Evolutionary conservation across 805 yeast species (phyloP).

Genomic region (Wickerhamomyces xylosicus): DNA sequence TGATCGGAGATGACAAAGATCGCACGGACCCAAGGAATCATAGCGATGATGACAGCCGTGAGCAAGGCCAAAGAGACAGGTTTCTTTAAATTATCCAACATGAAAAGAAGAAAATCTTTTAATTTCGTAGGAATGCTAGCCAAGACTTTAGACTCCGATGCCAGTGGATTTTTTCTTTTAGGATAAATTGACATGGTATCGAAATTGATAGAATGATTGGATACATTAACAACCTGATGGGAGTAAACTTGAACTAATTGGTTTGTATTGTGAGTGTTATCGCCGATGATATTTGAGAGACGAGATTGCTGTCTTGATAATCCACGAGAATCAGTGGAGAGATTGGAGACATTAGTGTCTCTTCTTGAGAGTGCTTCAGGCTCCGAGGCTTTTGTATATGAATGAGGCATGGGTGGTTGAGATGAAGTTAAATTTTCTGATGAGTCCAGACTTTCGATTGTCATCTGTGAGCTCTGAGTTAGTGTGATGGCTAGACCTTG

Average conservation of each 20-base stretch:
- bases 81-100: conserved; percentile 45
- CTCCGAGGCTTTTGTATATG: too few species aligned
- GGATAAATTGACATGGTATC: not conserved
- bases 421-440: too few species aligned
- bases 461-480: not conserved
- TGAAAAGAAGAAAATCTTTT: conserved; percentile 17
- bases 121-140: conserved; percentile 8
- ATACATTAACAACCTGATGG: not conserved
- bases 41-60: conserved; percentile 52
- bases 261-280: not conserved
- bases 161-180: not conserved
- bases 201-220: not conserved
- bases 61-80: conserved; percentile 72
- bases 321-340: too few species aligned
- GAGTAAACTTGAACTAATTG: not conserved
- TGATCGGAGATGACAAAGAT: conserved; percentile 45
- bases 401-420: too few species aligned
- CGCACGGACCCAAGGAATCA: conserved; percentile 84
- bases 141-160: not conserved
- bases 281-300: not conserved
- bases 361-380: too few species aligned
- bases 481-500: too few species aligned
- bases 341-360: too few species aligned
- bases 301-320: not conserved
- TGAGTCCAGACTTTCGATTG: not conserved